Conservation (phyloP, 495 filamentous ascomycete species). For the Wilcoxina mikolae region DNA sequence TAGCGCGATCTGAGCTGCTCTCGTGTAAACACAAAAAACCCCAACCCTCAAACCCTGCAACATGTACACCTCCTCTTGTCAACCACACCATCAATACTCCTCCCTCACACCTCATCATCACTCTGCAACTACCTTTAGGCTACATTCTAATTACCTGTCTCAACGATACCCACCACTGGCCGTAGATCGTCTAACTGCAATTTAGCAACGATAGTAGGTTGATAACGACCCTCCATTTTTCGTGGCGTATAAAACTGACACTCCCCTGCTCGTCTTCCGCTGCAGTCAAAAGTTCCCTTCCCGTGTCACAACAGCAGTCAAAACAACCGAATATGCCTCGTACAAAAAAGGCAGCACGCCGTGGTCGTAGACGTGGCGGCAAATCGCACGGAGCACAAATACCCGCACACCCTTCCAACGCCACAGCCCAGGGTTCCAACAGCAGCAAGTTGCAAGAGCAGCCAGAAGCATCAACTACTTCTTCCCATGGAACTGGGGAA, state of each 20-base stretch:
- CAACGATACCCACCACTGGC: neutral
- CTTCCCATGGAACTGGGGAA: neutral
- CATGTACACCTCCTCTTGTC: no score
- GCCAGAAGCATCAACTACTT: neutral
- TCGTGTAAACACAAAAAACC: no score
- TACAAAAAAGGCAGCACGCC: neutral
- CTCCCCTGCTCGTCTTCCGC: no score
- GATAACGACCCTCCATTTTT: neutral
- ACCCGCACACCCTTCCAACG: neutral
- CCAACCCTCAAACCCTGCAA: no score
- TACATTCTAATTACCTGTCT: no score
- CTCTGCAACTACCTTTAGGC: no score
- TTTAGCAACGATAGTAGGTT: neutral
- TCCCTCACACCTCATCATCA: no score
- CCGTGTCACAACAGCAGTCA: neutral
- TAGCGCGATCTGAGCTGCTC: no score
- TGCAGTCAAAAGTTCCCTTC: no score
- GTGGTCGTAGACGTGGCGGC: neutral
- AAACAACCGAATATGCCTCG: neutral
- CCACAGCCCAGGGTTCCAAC: neutral
- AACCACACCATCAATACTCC: no score
- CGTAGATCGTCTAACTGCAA: neutral
- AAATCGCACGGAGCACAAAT: neutral
- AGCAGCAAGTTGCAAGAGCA: neutral
- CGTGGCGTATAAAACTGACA: neutral